Base-by-base conservation (phyloP, 2,329 filamentous ascomycete genomes). In the Emergomyces orientalis region DNA sequence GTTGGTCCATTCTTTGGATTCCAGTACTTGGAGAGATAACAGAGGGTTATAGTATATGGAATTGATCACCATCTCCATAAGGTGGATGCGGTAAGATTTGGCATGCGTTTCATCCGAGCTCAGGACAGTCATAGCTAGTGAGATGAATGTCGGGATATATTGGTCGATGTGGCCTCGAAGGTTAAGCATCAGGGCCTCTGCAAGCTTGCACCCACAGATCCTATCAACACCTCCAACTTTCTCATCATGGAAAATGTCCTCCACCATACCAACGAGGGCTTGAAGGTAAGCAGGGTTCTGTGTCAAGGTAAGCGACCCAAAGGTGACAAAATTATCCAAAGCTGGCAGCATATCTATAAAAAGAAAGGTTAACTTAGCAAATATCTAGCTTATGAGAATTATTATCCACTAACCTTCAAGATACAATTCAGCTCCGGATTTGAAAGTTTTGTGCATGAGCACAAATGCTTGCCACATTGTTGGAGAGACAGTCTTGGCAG, bases 391-490 rank as follows among this genome's bases (percentile, higher is more conserved):
- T n/a, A n/a, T 59, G 39, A 45, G 39, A 30, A 62, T 1, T 25
- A 49, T 43, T 22, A 43, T 41, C 13, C 43, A 59, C 67, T 64
- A 70, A 78, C 76, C 78, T 77, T 99, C 94, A 17, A 99, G 85
- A 74, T 99, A 99, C 55, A 97, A 85, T 79, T 99, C 93, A 43
- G 93, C 94, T 49, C 94, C 94, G 63, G 91, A 89, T 79, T 97
- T 97, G 82, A 99, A 99, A 0, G 93, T 97, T 67, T 90, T 86
- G 78, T 97, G 93, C 66, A 99, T 95, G 54, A 97, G 84, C 78
- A 96, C 92, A 74, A 99, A 99, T 1, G 94, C 93, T 76, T 93
- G 88, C 94, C 94, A 99, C 94, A 99, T 99, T 51, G 90, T 96
- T 11, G 88, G 86, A 0, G 94, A 97, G 69, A 99, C 97, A 63